Conservation (phyloP, 179 eudicot genomes). For the Camellia oleifera region DNA sequence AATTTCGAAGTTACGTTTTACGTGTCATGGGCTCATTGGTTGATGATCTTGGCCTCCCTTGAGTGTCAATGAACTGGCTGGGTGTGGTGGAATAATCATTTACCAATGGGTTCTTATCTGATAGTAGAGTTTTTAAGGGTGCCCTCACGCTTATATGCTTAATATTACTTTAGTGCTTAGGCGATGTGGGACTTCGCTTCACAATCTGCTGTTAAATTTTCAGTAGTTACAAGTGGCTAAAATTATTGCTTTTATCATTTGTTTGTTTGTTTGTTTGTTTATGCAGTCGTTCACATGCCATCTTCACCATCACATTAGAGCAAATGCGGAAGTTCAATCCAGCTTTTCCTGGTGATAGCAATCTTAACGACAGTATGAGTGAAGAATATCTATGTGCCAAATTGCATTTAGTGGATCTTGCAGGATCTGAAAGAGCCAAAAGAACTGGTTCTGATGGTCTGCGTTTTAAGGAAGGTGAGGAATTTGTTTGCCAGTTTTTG, state of each 20-base stretch:
- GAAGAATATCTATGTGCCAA: constrained; percentile 99
- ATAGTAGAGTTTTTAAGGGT: background rate
- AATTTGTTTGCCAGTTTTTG: constrained; percentile 1
- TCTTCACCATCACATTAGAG: constrained; percentile 97
- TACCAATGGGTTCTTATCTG: background rate
- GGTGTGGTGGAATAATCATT: constrained; percentile 3
- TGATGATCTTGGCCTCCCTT: background rate
- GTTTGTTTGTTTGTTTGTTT: constrained; percentile 12
- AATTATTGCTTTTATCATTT: constrained; percentile 1
- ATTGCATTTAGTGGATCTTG: constrained; percentile 97
- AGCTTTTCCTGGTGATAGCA: constrained; percentile 44
- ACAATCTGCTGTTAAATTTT: background rate
- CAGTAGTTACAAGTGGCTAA: background rate
- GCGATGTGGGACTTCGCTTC: no score
- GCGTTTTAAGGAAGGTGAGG: constrained; percentile 96
- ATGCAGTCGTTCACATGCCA: constrained; percentile 98
- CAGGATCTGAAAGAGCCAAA: constrained; percentile 99
- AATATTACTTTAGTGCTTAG: no score
- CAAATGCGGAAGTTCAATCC: constrained; percentile 79
- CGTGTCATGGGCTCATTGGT: background rate
- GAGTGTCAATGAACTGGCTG: constrained; percentile 7
- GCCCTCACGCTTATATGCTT: no score
- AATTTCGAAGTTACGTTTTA: background rate
- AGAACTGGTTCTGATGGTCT: constrained; percentile 99
- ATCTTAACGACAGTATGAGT: constrained; percentile 51